Conservation (phyloP, 202 grass and related monocot species). For the Zizania palustris region DNA sequence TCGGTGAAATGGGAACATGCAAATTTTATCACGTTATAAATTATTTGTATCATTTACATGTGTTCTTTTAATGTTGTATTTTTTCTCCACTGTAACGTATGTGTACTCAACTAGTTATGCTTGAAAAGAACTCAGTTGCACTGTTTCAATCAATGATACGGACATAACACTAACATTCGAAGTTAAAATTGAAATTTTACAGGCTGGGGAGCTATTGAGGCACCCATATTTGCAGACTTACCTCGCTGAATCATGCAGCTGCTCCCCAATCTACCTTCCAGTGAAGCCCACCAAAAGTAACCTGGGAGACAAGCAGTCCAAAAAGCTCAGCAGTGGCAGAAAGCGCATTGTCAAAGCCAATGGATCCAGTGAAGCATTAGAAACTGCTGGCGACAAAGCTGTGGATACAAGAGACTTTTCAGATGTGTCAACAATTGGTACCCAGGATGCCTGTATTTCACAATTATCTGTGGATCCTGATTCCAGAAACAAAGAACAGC, state of each 20-base stretch:
- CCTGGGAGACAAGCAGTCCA: conserved; percentile 56
- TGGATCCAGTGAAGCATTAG: conserved; percentile 34
- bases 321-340: conserved; percentile 49
- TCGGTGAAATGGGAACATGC: too few species aligned
- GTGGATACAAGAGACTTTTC: conserved; percentile 46
- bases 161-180: conserved; percentile 35
- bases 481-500: conserved; percentile 29
- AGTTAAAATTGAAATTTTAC: conserved; percentile 31
- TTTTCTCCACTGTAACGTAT: too few species aligned
- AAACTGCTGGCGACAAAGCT: conserved; percentile 39
- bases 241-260: conserved; percentile 64
- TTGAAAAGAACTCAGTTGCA: neutral
- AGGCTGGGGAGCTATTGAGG: conserved; percentile 82
- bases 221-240: conserved; percentile 70
- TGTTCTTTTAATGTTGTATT: too few species aligned
- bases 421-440: conserved; percentile 47
- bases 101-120: too few species aligned
- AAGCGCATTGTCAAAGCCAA: conserved; percentile 44
- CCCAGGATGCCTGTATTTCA: conserved; percentile 46
- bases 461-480: conserved; percentile 36
- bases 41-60: too few species aligned
- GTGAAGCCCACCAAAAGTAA: conserved; percentile 64
- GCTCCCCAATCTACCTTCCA: conserved; percentile 75
- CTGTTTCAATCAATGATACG: neutral
- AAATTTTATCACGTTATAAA: too few species aligned